phyloP scores from a whole-genome alignment of 805 yeast species.

The Metschnikowia vanudenii region DNA sequence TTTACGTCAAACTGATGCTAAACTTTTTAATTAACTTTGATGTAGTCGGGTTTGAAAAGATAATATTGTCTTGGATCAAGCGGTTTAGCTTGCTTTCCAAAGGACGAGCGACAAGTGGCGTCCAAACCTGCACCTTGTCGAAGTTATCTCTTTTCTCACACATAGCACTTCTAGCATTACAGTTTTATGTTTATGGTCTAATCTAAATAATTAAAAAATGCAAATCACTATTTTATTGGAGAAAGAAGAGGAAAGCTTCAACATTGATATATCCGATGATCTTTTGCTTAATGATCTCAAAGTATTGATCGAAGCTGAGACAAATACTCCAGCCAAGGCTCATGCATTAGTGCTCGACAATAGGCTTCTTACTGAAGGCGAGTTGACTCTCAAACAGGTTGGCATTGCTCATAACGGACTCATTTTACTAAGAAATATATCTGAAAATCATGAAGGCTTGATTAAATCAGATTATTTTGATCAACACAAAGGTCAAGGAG shows the following conservation, averaged over 20 bases:
- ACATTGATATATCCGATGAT: constrained; percentile 64
- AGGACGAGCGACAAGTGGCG: background rate
- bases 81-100: background rate
- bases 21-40: too few relatives aligned
- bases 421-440: constrained; percentile 37
- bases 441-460: background rate
- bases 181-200: background rate
- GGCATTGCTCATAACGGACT: constrained; percentile 60
- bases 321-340: constrained; percentile 45
- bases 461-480: background rate
- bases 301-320: constrained; percentile 72
- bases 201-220: constrained; percentile 1
- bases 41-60: too few relatives aligned
- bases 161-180: background rate
- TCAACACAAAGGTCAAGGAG: background rate
- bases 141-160: background rate
- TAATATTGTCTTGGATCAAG: background rate
- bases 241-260: constrained; percentile 25
- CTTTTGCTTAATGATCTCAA: constrained; percentile 65
- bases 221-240: constrained; percentile 22
- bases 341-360: constrained; percentile 54
- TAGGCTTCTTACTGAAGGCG: constrained; percentile 33
- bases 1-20: too few relatives aligned
- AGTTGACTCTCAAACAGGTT: constrained; percentile 43
- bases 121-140: constrained; percentile 4